Base-by-base conservation (phyloP, 1,284 basidiomycete species). In the Apiotrichum mycotoxinovorans region DNA sequence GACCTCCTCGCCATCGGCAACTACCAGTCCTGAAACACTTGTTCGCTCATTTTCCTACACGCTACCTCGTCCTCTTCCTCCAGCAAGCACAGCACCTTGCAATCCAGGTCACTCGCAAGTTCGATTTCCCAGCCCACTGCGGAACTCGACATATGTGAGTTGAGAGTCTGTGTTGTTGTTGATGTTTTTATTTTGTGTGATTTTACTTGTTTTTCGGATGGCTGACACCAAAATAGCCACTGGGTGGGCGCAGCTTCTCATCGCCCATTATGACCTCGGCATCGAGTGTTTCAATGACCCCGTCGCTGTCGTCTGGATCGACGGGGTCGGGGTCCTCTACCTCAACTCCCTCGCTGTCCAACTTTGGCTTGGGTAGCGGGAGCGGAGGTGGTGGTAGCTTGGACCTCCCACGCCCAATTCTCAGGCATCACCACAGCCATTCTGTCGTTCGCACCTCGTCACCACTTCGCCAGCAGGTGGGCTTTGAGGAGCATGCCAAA, bases 391-490 rank as follows among this genome's bases (percentile, higher is more conserved):
- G 35, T 4, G 35, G 35, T 15, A 14, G 33, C 30, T 30, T 30
- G n/a, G 48, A 49, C 18, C 48, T 26, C 4, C 56, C 50, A 1
- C 51, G 51, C 10, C 57, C 57, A 2, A 58, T 58, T 26, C 42
- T 58, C 18, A 48, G 52, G 18, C 47, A 54, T n/a, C 43, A 54
- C 37, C 34, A 26, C n/a, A 54, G 52, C 48, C 33, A 34, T 15
- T 48, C 46, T 20, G 25, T 38, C 5, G 57, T 55, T 11, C 52
- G 49, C 33, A 55, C 51, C 38, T 59, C 57, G 25, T 59, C 57
- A 8, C 57, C 57, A 0, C 50, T 59, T 23, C 48, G 57, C 4
- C 40, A 55, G 40, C 57, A 59, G 45, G 57, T 59, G 1, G 57
- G 57, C 14, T 54, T 52, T 25, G 57, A 59, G 3, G 53, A 54